Base-by-base conservation (phyloP, 2,329 filamentous ascomycete genomes). In the Thielaviopsis musarum region DNA sequence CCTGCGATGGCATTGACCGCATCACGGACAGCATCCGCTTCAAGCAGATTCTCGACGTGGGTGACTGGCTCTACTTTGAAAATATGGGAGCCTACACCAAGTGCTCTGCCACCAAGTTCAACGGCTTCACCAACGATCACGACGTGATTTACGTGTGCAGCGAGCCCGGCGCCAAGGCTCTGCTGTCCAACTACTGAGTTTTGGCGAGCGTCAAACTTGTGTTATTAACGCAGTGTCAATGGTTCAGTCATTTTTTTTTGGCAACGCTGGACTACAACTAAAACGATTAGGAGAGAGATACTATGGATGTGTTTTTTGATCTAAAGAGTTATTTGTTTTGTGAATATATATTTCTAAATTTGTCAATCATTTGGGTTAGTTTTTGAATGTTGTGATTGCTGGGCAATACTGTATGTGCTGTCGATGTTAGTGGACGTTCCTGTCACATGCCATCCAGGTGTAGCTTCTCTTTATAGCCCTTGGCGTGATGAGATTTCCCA, bases 11-110 rank as follows among this genome's bases (percentile, higher is more conserved):
- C 62, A 97, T 98, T 67, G 93, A 98, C 73, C 87, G 90, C 70
- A 95, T 98, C 72, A 82, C 86, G 56, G 82, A 88, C 70, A 87
- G 84, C 69, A 88, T 87, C 70, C 81, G 78, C 63, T 88, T 96
- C 67, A 75, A 82, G 38, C 83, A 87, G 58, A 79, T 86, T 54
- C 75, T 98, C 52, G 85, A 96, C 68, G 88, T 95, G 7, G 93
- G 93, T 57, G 93, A 98, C 71, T 98, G 93, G 93, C 78, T 98
- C 59, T 98, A 95, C 75, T 98, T 98, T 72, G 89, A 96, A 74
- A 83, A 95, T 63, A 98, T 98, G 93, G 93, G 93, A 59, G 91
- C 93, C 24, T 98, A 98, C 73, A 97, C 93, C 66, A 95, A 91
- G 78, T 97, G 91, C 78, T 96, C 90, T 62, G 91, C 93, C 64